Conservation (phyloP, 139 green algal genomes). For the Astrephomene gubernaculifera region DNA sequence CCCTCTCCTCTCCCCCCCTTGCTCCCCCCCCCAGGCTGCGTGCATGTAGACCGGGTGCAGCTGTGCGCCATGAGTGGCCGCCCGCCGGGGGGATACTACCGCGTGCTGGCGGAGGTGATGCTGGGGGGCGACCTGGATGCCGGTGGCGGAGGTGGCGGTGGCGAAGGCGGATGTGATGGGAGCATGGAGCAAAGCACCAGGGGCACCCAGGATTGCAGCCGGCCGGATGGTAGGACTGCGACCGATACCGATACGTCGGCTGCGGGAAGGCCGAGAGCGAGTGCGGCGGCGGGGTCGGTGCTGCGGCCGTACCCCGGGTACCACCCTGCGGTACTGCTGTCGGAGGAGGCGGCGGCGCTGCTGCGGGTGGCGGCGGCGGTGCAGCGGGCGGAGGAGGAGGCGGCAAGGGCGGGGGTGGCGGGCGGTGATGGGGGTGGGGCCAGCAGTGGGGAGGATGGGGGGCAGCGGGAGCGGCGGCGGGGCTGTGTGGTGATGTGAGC, state of each 20-base stretch:
- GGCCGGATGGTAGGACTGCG: no score
- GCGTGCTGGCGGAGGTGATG: constrained; percentile 16
- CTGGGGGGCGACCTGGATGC: background rate
- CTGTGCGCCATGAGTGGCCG: constrained; percentile 43
- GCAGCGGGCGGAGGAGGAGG: background rate
- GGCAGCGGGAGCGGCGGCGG: no score
- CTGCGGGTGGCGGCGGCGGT: background rate
- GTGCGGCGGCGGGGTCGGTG: background rate
- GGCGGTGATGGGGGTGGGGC: no score
- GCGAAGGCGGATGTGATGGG: background rate
- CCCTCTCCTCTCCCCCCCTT: background rate
- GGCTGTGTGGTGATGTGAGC: no score
- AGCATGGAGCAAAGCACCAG: background rate
- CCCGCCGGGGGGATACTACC: constrained; percentile 10
- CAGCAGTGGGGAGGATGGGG: no score
- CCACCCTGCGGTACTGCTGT: constrained; percentile 1
- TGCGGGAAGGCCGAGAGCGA: no score
- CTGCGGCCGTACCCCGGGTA: background rate
- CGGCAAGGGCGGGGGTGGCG: no score
- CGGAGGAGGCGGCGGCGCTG: background rate
- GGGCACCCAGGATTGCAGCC: background rate
- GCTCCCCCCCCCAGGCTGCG: no score
- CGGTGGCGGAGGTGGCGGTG: background rate
- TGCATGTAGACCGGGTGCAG: constrained; percentile 7
- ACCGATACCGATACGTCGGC: no score